Evolutionary conservation across 805 yeast species (phyloP), one percentile per base, ranked within the genome.

Genomic region (Cyberlindnera subsufficiens): DNA sequence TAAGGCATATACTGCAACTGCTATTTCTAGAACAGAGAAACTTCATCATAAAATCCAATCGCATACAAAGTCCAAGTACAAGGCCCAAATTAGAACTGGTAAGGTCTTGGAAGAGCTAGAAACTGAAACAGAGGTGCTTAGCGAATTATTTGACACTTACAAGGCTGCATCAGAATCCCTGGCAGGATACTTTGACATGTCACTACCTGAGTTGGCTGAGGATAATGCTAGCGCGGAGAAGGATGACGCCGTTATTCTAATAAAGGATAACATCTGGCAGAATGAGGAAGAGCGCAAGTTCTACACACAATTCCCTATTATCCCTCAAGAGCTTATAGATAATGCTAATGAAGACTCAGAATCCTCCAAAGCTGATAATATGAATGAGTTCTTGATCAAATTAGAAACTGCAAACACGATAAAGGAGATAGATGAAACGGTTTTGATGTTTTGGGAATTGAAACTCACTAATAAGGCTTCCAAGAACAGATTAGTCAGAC

Each of bases 401-500:
- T 60, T 79, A 32, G 75, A 74, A 41, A 55, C 56, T 5, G 72
- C 72, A 0, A 55, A 63, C 4, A 65, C 74, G 1, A 75, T 68
- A 8, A 66, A 69, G 37, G 80, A 72, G 16, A 62, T 82, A 16
- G 84, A 80, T 45, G 60, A 64, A 4, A 59, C 74, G 5, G 74
- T 72, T 1, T 45, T 57, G 14, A 68, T 66, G 8, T 82, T 75
- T 58, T 75, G 83, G 75, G 41, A 47, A 4, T 49, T 61, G n/a
- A 63, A 61, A 8, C 61, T 87, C 19, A 75, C 82, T 56, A 86
- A 85, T 54, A 86, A 82, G 58, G 89, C 93, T 0, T 78, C 95
- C 0, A 74, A 71, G 38, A 75, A 78, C 49, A 68, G 87, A 50
- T 56, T 89, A 7, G 54, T 77, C 38, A 74, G 72, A 40, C 78